These are phyloP conservation scores for Magnaporthiopsis incrustans DNA, from an alignment of 2,329 filamentous ascomycete genomes.

Conservation along the genomic window DNA sequence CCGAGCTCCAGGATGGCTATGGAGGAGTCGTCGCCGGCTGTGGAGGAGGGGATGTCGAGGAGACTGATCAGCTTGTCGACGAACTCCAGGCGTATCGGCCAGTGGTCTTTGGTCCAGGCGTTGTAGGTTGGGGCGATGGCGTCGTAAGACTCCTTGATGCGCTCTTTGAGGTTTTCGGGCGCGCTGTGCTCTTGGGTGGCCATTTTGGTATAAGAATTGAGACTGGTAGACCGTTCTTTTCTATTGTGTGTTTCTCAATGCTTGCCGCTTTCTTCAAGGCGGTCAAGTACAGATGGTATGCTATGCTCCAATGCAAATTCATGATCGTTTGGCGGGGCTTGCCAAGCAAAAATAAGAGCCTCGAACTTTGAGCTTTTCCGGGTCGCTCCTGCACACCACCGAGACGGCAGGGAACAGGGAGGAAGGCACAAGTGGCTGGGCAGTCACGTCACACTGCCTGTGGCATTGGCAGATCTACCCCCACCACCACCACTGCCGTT, in stretches of 20 bases:
- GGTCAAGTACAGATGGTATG: too few relatives aligned
- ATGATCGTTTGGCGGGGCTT: too few relatives aligned
- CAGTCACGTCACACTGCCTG: too few relatives aligned
- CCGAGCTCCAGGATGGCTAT: slow-evolving; percentile 31
- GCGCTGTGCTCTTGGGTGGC: not conserved
- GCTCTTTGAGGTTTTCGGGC: slow-evolving; percentile 27
- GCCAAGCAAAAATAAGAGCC: not conserved
- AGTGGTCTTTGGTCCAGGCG: slow-evolving; percentile 28
- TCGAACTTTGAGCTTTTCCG: not conserved
- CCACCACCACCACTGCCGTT: too few relatives aligned
- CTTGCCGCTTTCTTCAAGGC: not conserved
- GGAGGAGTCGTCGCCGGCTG: not conserved
- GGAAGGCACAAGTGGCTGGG: not conserved
- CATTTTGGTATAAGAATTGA: not conserved
- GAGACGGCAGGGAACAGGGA: not conserved
- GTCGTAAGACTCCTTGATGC: slow-evolving; percentile 21
- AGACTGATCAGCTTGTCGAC: slow-evolving; percentile 23
- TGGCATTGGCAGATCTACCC: too few relatives aligned
- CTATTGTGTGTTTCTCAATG: not conserved
- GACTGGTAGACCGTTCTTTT: too few relatives aligned
- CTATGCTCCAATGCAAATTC: too few relatives aligned
- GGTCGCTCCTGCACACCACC: not conserved
- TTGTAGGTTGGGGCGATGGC: slow-evolving; percentile 31
- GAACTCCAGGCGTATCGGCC: slow-evolving; percentile 24
- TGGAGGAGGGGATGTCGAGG: slow-evolving; percentile 13